A percentile compares a stretch with the other conserved stretches of the same genome.
These are phyloP conservation scores for Phytophthora quininea DNA, from an alignment of 352 stramenopile species.

Conservation along the genomic window DNA sequence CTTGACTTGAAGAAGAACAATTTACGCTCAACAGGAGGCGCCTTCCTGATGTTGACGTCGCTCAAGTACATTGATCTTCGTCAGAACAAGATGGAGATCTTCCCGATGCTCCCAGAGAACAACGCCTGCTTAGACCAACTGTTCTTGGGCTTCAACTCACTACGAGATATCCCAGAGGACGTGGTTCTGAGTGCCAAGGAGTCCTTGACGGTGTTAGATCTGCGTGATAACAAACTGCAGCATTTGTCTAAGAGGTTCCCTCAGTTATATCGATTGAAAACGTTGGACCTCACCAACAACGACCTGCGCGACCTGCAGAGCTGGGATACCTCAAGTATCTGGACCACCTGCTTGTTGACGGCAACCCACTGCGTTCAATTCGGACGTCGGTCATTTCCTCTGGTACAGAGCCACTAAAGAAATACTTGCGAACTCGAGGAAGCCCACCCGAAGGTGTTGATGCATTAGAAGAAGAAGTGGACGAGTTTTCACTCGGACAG, in stretches of 20 bases:
- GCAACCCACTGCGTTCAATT: slow-evolving; percentile 80
- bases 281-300: slow-evolving; percentile 86
- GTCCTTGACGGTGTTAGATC: slow-evolving; percentile 73
- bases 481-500: slow-evolving; percentile 65
- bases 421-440: slow-evolving; percentile 81
- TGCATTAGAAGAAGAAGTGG: slow-evolving; percentile 67
- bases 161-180: slow-evolving; percentile 51
- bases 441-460: slow-evolving; percentile 65
- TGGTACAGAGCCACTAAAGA: slow-evolving; percentile 78
- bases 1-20: slow-evolving; percentile 83
- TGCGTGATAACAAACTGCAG: slow-evolving; percentile 83
- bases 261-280: slow-evolving; percentile 77
- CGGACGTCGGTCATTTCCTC: slow-evolving; percentile 65
- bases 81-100: slow-evolving; percentile 70
- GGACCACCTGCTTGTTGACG: slow-evolving; percentile 75
- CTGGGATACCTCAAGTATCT: slow-evolving; percentile 82
- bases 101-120: slow-evolving; percentile 57
- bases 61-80: slow-evolving; percentile 76
- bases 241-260: slow-evolving; percentile 59
- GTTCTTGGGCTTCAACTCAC: slow-evolving; percentile 75
- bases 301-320: slow-evolving; percentile 70
- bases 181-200: slow-evolving; percentile 61
- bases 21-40: slow-evolving; percentile 39
- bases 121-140: slow-evolving; percentile 66
- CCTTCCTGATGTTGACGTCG: slow-evolving; percentile 36